Evolutionary conservation across 805 yeast species (phyloP), one percentile per base, ranked within the genome.

Genomic region (Candida ponderosae): DNA sequence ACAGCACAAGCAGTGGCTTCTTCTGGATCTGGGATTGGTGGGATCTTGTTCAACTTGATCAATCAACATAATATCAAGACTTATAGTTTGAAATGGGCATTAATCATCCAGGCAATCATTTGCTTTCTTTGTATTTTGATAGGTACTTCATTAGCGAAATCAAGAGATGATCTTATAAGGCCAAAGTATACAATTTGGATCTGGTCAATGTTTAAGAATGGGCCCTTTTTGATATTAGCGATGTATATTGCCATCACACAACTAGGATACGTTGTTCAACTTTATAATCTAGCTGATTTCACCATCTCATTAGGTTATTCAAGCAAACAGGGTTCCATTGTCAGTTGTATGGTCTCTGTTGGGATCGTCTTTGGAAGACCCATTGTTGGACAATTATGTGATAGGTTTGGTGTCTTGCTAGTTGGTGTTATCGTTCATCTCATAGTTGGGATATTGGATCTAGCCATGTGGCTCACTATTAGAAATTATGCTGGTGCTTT

Each of bases 361-460:
- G 85, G 84, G 1, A 68, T 70, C 4, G 56, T 70, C 10, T 40
- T 67, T 31, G 81, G 81, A 4, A 61, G 86, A 46, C 85, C 87
- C 2, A 6, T 53, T 0, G 63, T 71, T 14, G 86, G 87, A 2
- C 48, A 54, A 17, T 18, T 74, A 3, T 60, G 74, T 4, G 85
- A 79, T 48, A 48, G 27, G 14, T 58, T 54, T 39, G 87, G 86
- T 0, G 62, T 79, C 0, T 57, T 74, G 16, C 72, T 78, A 4
- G 61, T 71, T 14, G 63, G 65, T 6, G 52, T 64, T 18, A 26
- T 58, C 8, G 62, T 59, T 1, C 66, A 70, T 37, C 43, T 58
- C 40, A 20, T 68, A 1, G 71, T 67, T 33, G 62, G 61, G 1
- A 38, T 71, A 2, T 59, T 72, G 32, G 50, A 68, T 14, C 54